phyloP scores from a whole-genome alignment of 768 basidiomycete species.

The Coprinopsis marcescibilis region DNA sequence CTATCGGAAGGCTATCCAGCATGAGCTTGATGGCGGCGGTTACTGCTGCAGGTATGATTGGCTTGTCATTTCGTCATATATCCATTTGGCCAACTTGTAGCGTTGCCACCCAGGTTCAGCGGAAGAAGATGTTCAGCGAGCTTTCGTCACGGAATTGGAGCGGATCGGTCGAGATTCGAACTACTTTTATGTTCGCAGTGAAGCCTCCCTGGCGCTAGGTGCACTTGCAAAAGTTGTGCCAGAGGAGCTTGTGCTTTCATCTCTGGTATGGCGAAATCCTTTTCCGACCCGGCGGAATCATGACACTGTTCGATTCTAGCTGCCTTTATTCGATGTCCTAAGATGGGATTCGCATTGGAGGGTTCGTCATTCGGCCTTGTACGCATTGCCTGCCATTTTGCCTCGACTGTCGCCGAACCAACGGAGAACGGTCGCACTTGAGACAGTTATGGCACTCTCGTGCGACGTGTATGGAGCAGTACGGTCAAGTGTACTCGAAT shows the following conservation, averaged over 20 bases:
- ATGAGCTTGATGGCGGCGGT: constrained; percentile 93
- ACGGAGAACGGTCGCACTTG: constrained; percentile 60
- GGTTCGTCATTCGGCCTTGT: constrained; percentile 83
- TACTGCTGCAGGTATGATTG: constrained; percentile 66
- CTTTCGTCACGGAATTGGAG: constrained; percentile 72
- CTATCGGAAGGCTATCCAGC: constrained; percentile 80
- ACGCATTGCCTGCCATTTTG: constrained; percentile 78
- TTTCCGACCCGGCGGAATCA: background rate
- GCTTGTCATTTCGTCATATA: constrained; percentile 4
- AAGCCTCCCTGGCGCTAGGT: constrained; percentile 85
- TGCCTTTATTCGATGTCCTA: constrained; percentile 73
- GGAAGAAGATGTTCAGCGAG: constrained; percentile 47
- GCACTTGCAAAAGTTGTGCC: constrained; percentile 85
- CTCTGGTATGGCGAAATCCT: constrained; percentile 40
- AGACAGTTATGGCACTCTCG: constrained; percentile 57
- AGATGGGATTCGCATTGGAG: constrained; percentile 68
- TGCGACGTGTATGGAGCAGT: constrained; percentile 62
- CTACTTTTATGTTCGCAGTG: constrained; percentile 69
- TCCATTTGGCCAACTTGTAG: background rate
- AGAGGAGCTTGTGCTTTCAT: constrained; percentile 58
- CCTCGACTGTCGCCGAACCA: constrained; percentile 52
- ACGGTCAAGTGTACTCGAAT: constrained; percentile 75
- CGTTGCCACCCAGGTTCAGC: constrained; percentile 35
- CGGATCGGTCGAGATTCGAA: constrained; percentile 59
- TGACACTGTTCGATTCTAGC: constrained; percentile 34